phyloP scores from a whole-genome alignment of 2,329 filamentous ascomycete genomes.

The Colletotrichum sp. region DNA sequence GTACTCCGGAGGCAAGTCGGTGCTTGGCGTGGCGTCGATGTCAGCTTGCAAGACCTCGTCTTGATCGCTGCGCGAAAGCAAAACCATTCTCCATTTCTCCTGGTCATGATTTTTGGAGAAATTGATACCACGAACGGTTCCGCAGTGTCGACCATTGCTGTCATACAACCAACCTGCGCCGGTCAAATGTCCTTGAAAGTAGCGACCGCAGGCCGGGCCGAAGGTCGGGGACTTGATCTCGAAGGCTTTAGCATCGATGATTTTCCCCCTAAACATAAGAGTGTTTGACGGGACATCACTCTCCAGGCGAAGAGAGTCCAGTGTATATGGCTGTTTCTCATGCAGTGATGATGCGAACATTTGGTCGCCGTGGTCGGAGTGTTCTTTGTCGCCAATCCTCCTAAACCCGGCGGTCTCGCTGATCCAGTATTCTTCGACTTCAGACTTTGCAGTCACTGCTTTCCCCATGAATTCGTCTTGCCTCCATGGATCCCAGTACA shows the following conservation, averaged over 20 bases:
- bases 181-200: not conserved
- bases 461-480: not conserved
- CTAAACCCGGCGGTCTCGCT: not conserved
- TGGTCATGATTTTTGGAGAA: not conserved
- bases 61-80: not conserved
- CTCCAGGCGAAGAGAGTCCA: fast-evolving
- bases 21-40: not conserved
- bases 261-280: not conserved
- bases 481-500: not conserved
- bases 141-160: not conserved
- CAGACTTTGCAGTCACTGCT: not conserved
- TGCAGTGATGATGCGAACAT: not conserved
- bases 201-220: not conserved
- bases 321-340: fast-evolving
- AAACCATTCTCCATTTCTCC: not conserved
- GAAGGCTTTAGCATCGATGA: not conserved
- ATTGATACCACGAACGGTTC: not conserved
- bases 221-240: not conserved
- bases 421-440: not conserved
- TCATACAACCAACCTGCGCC: not conserved
- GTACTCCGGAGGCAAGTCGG: not conserved
- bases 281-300: not conserved
- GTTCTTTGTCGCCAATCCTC: not conserved
- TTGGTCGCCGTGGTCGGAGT: not conserved
- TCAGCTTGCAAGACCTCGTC: not conserved